phyloP scores from a whole-genome alignment of 1,139 yeast species.

The Blastobotrys malaysiensis region DNA sequence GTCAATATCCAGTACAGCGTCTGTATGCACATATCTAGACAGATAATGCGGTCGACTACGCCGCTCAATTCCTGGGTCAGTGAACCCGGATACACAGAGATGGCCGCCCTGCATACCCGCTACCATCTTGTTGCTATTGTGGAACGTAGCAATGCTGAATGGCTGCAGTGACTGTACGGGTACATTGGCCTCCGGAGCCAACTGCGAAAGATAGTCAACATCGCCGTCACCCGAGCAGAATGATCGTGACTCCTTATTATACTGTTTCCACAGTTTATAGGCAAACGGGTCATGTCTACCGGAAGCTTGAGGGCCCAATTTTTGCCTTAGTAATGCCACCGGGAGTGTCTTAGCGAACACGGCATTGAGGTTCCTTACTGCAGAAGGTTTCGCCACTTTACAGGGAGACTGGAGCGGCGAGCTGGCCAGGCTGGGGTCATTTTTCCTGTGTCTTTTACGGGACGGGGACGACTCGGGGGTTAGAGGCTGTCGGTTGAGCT shows the following conservation, averaged over 20 bases:
- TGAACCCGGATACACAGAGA: not conserved
- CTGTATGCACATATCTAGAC: not conserved
- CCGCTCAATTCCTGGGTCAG: not conserved
- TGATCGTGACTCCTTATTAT: conserved; percentile 3
- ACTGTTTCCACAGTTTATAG: not conserved
- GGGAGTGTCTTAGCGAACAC: not conserved
- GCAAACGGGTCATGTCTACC: not conserved
- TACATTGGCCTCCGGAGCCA: not conserved
- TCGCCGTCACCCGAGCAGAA: conserved; percentile 1
- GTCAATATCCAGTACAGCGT: conserved; percentile 6
- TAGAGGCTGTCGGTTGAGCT: conserved; percentile 1
- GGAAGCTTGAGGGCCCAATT: not conserved
- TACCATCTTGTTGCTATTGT: not conserved
- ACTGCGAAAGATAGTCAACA: not conserved
- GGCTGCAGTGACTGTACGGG: conserved; percentile 2
- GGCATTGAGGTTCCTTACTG: not conserved
- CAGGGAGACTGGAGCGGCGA: not conserved
- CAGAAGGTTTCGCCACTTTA: not conserved
- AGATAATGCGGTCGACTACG: not conserved
- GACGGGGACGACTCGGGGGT: conserved; percentile 12
- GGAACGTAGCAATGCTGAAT: conserved; percentile 4
- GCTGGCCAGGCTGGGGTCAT: not conserved
- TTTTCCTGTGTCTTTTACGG: conserved; percentile 5
- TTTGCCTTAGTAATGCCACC: not conserved
- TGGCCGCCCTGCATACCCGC: conserved; percentile 10